A percentile compares a stretch with the other conserved stretches of the same genome.
Conservation (phyloP, 2,329 filamentous ascomycete genomes). For the Sporothrix variecibatus region DNA sequence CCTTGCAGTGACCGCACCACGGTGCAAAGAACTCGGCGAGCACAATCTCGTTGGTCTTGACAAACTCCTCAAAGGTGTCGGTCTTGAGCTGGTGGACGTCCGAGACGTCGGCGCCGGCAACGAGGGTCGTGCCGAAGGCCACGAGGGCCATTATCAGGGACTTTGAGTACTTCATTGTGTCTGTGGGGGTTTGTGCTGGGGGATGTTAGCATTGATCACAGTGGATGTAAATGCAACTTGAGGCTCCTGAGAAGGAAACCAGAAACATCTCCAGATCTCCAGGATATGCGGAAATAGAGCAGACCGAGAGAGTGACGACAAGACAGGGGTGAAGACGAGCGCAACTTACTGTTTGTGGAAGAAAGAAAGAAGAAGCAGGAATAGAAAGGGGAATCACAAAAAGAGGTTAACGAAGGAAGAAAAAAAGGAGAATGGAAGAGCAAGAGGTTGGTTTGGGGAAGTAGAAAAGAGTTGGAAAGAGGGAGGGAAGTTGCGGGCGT, state of each 20-base stretch:
- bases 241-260: not conserved
- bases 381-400: not conserved
- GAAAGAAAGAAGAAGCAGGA: not conserved
- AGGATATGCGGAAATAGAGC: not conserved
- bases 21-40: conserved; percentile 71
- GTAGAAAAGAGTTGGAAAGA: not conserved
- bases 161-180: conserved; percentile 51
- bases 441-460: not conserved
- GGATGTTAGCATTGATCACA: not conserved
- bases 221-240: not conserved
- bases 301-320: not conserved
- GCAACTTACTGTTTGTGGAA: conserved; percentile 13
- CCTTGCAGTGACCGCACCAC: conserved; percentile 85
- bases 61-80: conserved; percentile 83
- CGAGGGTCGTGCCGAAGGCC: conserved; percentile 49
- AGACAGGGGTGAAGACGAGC: not conserved
- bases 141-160: conserved; percentile 43
- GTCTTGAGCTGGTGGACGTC: conserved; percentile 84
- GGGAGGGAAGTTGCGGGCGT: conserved; percentile 3
- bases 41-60: conserved; percentile 83
- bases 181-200: not conserved
- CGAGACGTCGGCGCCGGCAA: conserved; percentile 63
- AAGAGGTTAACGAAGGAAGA: not conserved
- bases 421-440: conserved; percentile 4
- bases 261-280: not conserved